Evolutionary conservation across 1,139 yeast genomes (phyloP).

Genomic region (Yamadazyma triangularis): DNA sequence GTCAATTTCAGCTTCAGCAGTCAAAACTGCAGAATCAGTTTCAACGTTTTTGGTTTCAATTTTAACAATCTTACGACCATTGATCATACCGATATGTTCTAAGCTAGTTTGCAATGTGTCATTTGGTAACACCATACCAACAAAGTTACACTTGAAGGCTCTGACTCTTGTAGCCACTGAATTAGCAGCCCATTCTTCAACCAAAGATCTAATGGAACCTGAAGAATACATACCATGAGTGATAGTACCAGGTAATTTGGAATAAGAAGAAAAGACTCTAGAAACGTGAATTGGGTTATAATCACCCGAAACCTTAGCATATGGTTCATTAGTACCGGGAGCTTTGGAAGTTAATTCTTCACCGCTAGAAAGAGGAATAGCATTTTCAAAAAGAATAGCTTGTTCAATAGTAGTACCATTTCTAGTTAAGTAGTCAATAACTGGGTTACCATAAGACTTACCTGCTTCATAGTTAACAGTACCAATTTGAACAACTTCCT

Average conservation of each 20-base stretch:
- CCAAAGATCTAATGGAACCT: conserved; percentile 90
- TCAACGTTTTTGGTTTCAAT: conserved; percentile 84
- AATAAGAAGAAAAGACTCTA: conserved; percentile 89
- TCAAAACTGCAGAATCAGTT: conserved; percentile 69
- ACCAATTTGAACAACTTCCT: conserved; percentile 87
- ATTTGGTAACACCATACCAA: conserved; percentile 97
- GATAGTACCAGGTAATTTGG: conserved; percentile 92
- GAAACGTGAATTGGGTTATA: conserved; percentile 98
- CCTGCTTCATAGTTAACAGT: conserved; percentile 88
- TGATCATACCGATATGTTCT: conserved; percentile 98
- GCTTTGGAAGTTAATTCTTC: conserved; percentile 71
- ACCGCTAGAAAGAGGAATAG: conserved; percentile 81
- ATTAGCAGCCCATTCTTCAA: conserved; percentile 98
- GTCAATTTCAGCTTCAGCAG: conserved; percentile 97
- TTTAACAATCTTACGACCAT: conserved; percentile 95
- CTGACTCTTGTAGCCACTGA: conserved; percentile 94
- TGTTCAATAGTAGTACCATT: conserved; percentile 93
- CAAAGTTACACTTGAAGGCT: conserved; percentile 86
- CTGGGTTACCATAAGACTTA: conserved; percentile 95
- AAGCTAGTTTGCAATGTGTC: conserved; percentile 82
- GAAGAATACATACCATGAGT: conserved; percentile 99
- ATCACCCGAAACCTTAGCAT: conserved; percentile 97
- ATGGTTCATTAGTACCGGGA: conserved; percentile 87
- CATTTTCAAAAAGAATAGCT: conserved; percentile 84
- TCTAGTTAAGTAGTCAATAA: conserved; percentile 86